These are phyloP conservation scores for Peterozyma toletana DNA, from an alignment of 805 yeast genomes.

Conservation along the genomic window DNA sequence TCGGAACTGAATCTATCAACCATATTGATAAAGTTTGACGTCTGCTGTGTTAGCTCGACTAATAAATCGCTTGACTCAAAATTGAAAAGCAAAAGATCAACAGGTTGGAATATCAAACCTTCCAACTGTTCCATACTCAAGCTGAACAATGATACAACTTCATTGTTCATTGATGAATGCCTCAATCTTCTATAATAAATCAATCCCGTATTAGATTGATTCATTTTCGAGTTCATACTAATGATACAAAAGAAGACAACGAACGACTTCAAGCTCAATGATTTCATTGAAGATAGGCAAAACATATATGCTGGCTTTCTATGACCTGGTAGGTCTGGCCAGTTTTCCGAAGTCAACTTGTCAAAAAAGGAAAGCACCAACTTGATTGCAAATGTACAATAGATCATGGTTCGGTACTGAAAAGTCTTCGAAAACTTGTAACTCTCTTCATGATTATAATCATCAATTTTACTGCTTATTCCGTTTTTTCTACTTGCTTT, in stretches of 20 bases:
- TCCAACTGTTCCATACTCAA: slow-evolving; percentile 5
- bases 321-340: slow-evolving; percentile 2
- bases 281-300: slow-evolving; percentile 3
- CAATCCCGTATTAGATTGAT: not conserved
- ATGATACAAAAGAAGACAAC: slow-evolving; percentile 2
- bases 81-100: slow-evolving; percentile 2
- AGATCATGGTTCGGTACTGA: slow-evolving; percentile 1
- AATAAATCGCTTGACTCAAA: slow-evolving; percentile 1
- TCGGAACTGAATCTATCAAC: slow-evolving; percentile 3
- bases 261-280: slow-evolving; percentile 1
- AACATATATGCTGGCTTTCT: slow-evolving; percentile 1
- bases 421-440: slow-evolving; percentile 3
- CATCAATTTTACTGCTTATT: too few relatives aligned
- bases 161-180: slow-evolving; percentile 1
- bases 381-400: slow-evolving; percentile 1
- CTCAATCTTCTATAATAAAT: not conserved
- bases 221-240: not conserved
- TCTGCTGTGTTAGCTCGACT: not conserved
- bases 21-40: not conserved
- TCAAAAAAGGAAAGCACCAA: not conserved
- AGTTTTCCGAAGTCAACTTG: too few relatives aligned
- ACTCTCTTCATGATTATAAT: not conserved
- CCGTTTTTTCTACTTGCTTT: too few relatives aligned
- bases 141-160: not conserved
- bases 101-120: not conserved